Conservation (phyloP, 768 basidiomycete genomes). For the Podaxis sp. region DNA sequence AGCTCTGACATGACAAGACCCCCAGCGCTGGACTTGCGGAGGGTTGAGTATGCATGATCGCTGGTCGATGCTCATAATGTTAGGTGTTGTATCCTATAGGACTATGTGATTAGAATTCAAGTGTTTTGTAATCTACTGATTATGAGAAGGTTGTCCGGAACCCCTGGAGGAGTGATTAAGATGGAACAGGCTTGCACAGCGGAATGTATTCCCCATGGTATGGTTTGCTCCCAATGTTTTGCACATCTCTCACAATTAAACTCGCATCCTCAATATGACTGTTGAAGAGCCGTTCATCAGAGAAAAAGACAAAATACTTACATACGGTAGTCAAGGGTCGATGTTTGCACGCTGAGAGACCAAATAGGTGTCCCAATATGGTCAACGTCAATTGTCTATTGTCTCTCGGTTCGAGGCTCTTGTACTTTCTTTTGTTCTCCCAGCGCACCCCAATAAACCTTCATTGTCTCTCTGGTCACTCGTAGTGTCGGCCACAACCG, state of each 20-base stretch:
- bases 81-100: constrained; percentile 2
- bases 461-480: neutral
- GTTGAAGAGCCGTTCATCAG: neutral
- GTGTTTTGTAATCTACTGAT: neutral
- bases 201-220: too few relatives aligned
- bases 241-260: too few relatives aligned
- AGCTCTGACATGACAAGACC: constrained; percentile 1
- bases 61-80: neutral
- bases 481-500: neutral
- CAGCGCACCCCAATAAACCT: neutral
- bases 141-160: neutral
- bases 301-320: neutral
- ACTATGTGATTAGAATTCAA: neutral
- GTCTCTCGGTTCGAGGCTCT: neutral
- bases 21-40: neutral
- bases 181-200: too few relatives aligned
- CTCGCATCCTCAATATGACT: too few relatives aligned
- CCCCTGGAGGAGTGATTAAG: neutral
- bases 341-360: neutral
- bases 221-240: too few relatives aligned
- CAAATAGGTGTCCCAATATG: neutral
- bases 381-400: neutral
- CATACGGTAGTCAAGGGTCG: neutral
- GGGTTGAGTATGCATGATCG: neutral
- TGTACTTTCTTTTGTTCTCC: constrained; percentile 9